Evolutionary conservation across 805 yeast genomes (phyloP), one percentile per base, ranked within the genome.

Genomic region (Starmerella asiatica): DNA sequence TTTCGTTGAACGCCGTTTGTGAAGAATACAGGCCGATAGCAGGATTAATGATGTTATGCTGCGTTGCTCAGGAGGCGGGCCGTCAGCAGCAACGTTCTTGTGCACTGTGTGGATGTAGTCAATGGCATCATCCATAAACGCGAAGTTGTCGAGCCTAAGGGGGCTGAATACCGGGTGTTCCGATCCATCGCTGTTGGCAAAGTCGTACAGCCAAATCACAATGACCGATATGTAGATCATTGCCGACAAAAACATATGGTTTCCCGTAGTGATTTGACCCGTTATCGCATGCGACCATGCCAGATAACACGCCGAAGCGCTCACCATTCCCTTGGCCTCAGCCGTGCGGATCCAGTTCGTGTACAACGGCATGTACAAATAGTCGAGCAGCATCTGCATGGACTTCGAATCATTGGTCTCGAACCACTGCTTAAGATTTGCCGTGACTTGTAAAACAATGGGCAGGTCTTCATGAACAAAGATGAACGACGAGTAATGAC

Each of bases 401-500:
- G 37, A 21, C 21, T 35, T 28, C 37, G 36, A 21, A 32, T 37
- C 32, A 20, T 27, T 23, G 16, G 39, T 24, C n/a, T 43, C 44
- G 4, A 50, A 39, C 52, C 55, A 52, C 14, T 33, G 33, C 21
- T 51, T 45, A 21, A 57, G 38, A 29, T 48, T 49, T 14, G 52
- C 39, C 12, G 57, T 51, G 9, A 54, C 53, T 34, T 45, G 49
- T n/a, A 48, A 44, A 8, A 57, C 52, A n/a, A 54, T 36, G 15
- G 52, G 52, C 31, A 57, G 31, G 35, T 57, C 60, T 29, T 54
- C 59, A 40, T 53, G 55, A 32, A 54, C 55, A 31, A 46, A 40
- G 19, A 57, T 47, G 39, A 47, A 49, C n/a, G 53, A 46, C 17
- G 57, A 45, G 44, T 53, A 54, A 39, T 54, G 56, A 37, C 51